Base-by-base conservation (phyloP, 345 rosid genomes). In the Ceriops tagal region DNA sequence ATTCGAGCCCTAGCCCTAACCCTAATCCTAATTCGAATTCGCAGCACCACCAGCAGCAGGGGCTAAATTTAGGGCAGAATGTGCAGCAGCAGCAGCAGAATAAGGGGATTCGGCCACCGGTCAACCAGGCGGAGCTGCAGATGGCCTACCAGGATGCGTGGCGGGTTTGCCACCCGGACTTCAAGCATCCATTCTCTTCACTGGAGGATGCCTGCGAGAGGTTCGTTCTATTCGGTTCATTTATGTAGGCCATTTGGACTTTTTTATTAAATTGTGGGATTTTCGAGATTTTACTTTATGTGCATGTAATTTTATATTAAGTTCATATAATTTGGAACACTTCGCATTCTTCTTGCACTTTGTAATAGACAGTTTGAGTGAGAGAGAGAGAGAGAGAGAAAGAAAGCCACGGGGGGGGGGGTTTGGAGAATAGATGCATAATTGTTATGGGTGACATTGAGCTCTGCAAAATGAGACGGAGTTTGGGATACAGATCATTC, bases 161-260 rank as follows among this genome's bases (percentile, higher is more conserved):
- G 96, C 87, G 95, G 56, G 91, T 93, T 60, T 93, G 98, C 69
- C 87, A 91, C 65, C 97, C 96, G 2, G 96, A 89, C 73, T 82
- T 85, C 71, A 93, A 89, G 71, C 89, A 92, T 26, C 96, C 99
- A 4, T 89, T 93, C 74, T 59, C 89, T 32, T 88, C 96, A 10
- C 90, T 93, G 22, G 96, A 92, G 62, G 96, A 91, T 64, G 98
- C 96, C 57, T 93, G 97, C 74, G 96, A 91, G 80, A 93, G 98
- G 98, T 93, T 75, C 62, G 72, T 5, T 19, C 62, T 20, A 55
- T 66, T 3, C 26, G 4, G 9, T 49, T 46, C 35, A 8, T 20
- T 49, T 4, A 43, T 13, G 15, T 43, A 43, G 16, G 49, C 49
- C 4, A 13, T 43, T 43, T 43, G 18, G 5, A 43, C 15, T 13